Percentiles rank a stretch among this genome's conserved stretches.
Evolutionary conservation across 78 protist genomes (phyloP).

Genomic region (Monocercomonoides exilis): DNA sequence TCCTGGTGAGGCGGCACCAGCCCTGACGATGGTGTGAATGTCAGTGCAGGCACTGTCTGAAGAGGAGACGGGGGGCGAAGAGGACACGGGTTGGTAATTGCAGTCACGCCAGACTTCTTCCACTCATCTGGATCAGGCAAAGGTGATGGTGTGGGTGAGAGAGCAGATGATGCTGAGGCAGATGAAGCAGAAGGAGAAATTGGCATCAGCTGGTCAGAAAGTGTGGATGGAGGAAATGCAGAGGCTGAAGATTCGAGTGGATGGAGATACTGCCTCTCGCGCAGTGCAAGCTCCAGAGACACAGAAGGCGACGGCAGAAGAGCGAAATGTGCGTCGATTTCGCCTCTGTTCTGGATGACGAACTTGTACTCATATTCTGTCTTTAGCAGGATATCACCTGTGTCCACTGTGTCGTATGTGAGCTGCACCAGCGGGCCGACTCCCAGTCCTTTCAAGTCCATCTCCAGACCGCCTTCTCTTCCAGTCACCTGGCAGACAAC

Average conservation of each 20-base stretch:
- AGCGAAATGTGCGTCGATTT: neutral
- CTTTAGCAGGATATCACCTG: neutral
- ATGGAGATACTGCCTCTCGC: neutral
- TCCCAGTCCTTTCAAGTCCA: neutral
- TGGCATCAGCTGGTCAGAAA: too few relatives aligned
- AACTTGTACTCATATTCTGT: neutral
- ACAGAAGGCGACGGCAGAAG: neutral
- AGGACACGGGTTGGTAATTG: too few relatives aligned
- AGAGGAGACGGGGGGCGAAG: too few relatives aligned
- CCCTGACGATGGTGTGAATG: neutral
- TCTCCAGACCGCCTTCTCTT: neutral
- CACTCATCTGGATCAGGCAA: too few relatives aligned
- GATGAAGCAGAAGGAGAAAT: too few relatives aligned
- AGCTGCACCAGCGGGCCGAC: neutral
- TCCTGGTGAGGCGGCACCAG: neutral
- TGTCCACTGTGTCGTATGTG: neutral
- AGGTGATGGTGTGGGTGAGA: too few relatives aligned
- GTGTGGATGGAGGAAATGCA: too few relatives aligned
- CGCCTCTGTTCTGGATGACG: neutral
- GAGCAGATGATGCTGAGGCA: too few relatives aligned
- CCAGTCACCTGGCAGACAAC: neutral
- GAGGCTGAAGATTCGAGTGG: too few relatives aligned
- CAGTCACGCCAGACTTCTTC: too few relatives aligned
- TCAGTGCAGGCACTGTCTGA: too few relatives aligned
- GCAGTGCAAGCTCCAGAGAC: neutral